Conservation (phyloP, 768 basidiomycete genomes). For the Hygrocybe punicea region DNA sequence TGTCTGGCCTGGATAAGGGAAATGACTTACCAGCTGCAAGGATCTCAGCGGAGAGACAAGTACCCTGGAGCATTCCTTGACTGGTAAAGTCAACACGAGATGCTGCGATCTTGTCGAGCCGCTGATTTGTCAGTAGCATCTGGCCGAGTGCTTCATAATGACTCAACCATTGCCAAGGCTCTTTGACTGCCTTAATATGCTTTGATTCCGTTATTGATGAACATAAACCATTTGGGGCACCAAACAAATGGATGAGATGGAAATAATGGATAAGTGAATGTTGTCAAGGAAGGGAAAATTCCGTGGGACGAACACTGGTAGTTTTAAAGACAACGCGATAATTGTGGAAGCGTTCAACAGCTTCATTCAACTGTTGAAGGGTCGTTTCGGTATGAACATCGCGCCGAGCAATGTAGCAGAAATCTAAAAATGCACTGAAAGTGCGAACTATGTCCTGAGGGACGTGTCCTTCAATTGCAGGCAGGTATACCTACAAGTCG, state of each 20-base stretch:
- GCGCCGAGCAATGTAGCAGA: conserved; percentile 22
- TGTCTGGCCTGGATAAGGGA: neutral
- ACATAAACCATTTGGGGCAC: conserved; percentile 22
- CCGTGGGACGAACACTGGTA: neutral
- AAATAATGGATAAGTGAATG: conserved; percentile 12
- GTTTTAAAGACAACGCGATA: conserved; percentile 28
- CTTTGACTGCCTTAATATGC: conserved; percentile 26
- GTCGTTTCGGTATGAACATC: conserved; percentile 7
- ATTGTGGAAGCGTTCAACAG: neutral
- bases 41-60: neutral
- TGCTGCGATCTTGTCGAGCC: no score
- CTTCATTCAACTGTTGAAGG: neutral
- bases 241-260: conserved; percentile 15
- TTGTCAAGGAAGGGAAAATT: no score
- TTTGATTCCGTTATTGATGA: conserved; percentile 25
- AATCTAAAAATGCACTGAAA: conserved; percentile 20
- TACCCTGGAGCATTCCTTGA: conserved; percentile 15
- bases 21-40: neutral
- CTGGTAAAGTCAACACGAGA: conserved; percentile 13
- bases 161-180: conserved; percentile 22
- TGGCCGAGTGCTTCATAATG: conserved; percentile 9
- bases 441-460: conserved; percentile 14
- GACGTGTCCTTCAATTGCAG: no score
- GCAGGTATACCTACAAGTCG: no score
- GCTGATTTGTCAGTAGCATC: no score